Percentiles rank a stretch among this genome's conserved stretches.
phyloP scores from a whole-genome alignment of 1,284 basidiomycete species.

The Vanrija sp. region DNA sequence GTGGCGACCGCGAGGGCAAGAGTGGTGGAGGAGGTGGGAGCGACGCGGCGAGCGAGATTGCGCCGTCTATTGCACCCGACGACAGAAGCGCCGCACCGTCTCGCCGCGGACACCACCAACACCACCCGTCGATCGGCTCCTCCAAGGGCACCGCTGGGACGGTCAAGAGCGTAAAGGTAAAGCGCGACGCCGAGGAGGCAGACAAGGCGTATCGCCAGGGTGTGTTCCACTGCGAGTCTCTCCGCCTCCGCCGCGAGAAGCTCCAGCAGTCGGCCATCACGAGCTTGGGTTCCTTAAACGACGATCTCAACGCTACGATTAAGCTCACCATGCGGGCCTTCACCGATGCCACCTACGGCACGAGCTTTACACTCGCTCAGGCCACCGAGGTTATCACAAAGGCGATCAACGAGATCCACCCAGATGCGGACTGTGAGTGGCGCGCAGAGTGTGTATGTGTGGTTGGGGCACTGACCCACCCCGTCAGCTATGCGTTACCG shows the following conservation, averaged over 20 bases:
- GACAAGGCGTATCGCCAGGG: constrained; percentile 90
- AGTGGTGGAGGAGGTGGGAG: constrained; percentile 1
- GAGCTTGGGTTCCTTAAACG: constrained; percentile 74
- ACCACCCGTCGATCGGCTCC: background rate
- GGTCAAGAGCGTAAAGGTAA: constrained; percentile 69
- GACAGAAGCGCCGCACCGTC: too few relatives aligned
- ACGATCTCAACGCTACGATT: constrained; percentile 66
- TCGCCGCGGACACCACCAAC: background rate
- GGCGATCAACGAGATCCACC: constrained; percentile 63
- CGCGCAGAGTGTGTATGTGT: too few relatives aligned
- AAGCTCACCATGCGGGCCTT: constrained; percentile 66
- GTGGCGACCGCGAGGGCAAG: constrained; percentile 23
- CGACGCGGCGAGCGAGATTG: constrained; percentile 10
- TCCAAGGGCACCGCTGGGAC: constrained; percentile 44
- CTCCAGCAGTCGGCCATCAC: constrained; percentile 76
- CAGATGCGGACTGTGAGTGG: constrained; percentile 62
- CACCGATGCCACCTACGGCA: constrained; percentile 62
- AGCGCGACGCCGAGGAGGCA: constrained; percentile 89
- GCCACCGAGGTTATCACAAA: constrained; percentile 45
- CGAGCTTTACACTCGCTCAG: constrained; percentile 57
- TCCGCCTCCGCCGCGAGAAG: constrained; percentile 75
- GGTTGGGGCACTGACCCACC: background rate
- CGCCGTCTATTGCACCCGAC: background rate
- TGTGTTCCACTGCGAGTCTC: constrained; percentile 89
- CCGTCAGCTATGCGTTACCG: constrained; percentile 11